phyloP scores from a whole-genome alignment of 225 moss, liverwort and hornwort genomes.

The Bryum argenteum region DNA sequence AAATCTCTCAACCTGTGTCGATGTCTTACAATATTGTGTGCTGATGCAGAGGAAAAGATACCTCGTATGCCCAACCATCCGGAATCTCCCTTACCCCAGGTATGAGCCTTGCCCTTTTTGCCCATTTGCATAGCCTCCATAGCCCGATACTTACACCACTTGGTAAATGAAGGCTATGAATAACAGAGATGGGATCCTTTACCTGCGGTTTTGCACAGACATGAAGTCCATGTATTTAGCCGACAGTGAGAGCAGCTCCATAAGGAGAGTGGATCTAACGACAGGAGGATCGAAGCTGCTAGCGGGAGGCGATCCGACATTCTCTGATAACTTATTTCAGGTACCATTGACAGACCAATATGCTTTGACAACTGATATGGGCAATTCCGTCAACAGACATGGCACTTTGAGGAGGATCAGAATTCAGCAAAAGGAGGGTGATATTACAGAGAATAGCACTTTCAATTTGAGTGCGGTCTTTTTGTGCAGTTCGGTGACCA shows the following conservation, averaged over 20 bases:
- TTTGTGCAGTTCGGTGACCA: slow-evolving; percentile 87
- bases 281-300: slow-evolving; percentile 82
- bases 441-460: no score
- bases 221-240: slow-evolving; percentile 70
- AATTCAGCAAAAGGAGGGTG: no score
- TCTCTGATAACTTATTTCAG: slow-evolving; percentile 91
- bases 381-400: no score
- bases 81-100: slow-evolving; percentile 87
- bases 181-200: no score
- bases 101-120: slow-evolving; percentile 19
- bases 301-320: slow-evolving; percentile 88
- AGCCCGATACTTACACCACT: no score
- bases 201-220: slow-evolving; percentile 38
- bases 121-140: no score
- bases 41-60: slow-evolving; percentile 68
- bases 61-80: slow-evolving; percentile 96
- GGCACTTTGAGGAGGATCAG: no score
- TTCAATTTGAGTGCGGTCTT: slow-evolving; percentile 4
- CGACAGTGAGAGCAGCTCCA: slow-evolving; percentile 97
- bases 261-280: slow-evolving; percentile 73
- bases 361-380: not conserved
- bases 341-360: slow-evolving; percentile 35
- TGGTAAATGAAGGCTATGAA: no score
- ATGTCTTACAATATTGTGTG: not conserved
- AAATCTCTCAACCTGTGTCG: not conserved